A percentile compares a stretch with the other conserved stretches of the same genome.
phyloP scores from a whole-genome alignment of 225 moss, liverwort and hornwort genomes.

The Lunularia cruciata region DNA sequence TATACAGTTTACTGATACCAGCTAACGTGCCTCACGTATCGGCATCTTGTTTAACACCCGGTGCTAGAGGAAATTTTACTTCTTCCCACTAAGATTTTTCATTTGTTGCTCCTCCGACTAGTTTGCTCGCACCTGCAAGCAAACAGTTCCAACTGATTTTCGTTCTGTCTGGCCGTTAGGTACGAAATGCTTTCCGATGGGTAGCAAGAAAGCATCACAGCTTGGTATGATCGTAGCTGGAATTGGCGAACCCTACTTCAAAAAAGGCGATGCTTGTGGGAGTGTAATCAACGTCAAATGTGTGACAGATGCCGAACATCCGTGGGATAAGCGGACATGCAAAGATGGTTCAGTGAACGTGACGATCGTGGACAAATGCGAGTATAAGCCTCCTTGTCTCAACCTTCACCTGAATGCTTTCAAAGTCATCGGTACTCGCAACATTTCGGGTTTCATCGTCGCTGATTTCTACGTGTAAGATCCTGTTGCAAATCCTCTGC shows the following conservation, averaged over 20 bases:
- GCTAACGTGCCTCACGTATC: too few species aligned
- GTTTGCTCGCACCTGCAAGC: too few species aligned
- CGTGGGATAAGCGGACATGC: constrained; percentile 16
- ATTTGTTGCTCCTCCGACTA: too few species aligned
- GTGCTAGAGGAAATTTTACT: too few species aligned
- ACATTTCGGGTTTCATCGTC: constrained; percentile 24
- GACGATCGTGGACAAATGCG: constrained; percentile 25
- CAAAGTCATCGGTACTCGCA: constrained; percentile 19
- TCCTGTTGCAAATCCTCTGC: not conserved
- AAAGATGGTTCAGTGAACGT: constrained; percentile 17
- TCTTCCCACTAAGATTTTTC: too few species aligned
- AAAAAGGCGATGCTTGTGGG: constrained; percentile 14
- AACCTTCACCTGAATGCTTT: constrained; percentile 24
- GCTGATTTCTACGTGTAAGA: constrained; percentile 19
- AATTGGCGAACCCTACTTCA: constrained; percentile 28
- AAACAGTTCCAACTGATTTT: too few species aligned
- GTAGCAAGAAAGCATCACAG: not conserved
- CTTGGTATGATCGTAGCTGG: constrained; percentile 22
- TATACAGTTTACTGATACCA: too few species aligned
- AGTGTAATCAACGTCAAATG: constrained; percentile 19
- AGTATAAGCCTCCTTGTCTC: constrained; percentile 13
- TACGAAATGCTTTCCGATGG: constrained; percentile 16
- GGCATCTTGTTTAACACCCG: too few species aligned
- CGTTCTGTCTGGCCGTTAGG: too few species aligned
- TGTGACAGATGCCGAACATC: constrained; percentile 13